Percentiles rank a stretch among this genome's conserved stretches.
These are phyloP conservation scores for Alternaria brassicicola DNA, from an alignment of 2,329 filamentous ascomycete species.

Conservation along the genomic window DNA sequence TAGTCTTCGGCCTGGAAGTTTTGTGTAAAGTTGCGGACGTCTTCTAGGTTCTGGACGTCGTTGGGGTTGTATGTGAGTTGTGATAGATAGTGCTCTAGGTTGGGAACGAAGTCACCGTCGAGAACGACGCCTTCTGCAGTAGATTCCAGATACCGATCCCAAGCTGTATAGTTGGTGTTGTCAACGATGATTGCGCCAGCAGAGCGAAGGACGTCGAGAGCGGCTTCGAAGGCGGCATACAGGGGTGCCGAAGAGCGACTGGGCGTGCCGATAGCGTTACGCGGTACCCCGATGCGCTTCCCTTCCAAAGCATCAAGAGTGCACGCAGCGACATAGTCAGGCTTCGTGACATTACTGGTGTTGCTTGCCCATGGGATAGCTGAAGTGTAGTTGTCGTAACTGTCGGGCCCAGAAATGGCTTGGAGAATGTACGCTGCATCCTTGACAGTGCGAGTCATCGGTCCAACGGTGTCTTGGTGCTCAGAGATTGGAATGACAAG, in stretches of 20 bases:
- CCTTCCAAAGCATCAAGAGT: constrained; percentile 59
- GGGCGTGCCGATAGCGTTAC: constrained; percentile 59
- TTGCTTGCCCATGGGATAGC: constrained; percentile 58
- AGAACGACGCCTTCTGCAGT: constrained; percentile 55
- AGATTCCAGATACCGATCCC: constrained; percentile 52
- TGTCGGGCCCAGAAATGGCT: constrained; percentile 63
- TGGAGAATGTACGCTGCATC: constrained; percentile 64
- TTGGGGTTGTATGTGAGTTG: constrained; percentile 64
- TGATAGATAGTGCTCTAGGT: constrained; percentile 63
- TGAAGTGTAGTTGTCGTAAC: constrained; percentile 63
- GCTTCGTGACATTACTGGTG: constrained; percentile 52
- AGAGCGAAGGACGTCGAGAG: constrained; percentile 58
- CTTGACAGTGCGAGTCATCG: constrained; percentile 64
- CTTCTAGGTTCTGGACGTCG: constrained; percentile 58
- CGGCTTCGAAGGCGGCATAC: constrained; percentile 62
- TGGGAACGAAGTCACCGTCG: constrained; percentile 64
- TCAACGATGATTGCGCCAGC: constrained; percentile 68
- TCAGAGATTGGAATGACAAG: constrained; percentile 70
- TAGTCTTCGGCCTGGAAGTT: constrained; percentile 61
- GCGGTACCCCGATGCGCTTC: constrained; percentile 68
- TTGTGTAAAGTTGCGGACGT: constrained; percentile 64
- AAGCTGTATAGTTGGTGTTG: constrained; percentile 64
- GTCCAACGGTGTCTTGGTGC: constrained; percentile 63
- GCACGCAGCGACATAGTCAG: constrained; percentile 67
- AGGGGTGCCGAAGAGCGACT: constrained; percentile 44